Percentiles rank a stretch among this genome's conserved stretches.
phyloP scores from a whole-genome alignment of 257 asterid species.

The Rubia yunnanensis region DNA sequence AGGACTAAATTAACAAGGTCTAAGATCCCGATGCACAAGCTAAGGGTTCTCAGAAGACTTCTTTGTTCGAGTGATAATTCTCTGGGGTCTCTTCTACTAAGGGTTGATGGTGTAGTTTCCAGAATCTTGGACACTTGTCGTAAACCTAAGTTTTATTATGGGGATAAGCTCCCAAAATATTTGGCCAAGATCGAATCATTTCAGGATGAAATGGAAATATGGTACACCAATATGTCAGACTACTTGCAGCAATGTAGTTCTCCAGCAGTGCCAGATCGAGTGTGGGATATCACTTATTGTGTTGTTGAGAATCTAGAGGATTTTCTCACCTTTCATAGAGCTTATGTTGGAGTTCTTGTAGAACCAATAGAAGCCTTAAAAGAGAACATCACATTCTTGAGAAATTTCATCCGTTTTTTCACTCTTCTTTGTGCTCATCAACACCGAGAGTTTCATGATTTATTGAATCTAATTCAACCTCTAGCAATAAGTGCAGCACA shows the following conservation, averaged over 20 bases:
- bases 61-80: neutral
- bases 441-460: neutral
- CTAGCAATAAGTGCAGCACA: neutral
- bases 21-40: too few relatives aligned
- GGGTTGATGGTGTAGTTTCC: neutral
- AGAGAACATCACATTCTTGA: too few relatives aligned
- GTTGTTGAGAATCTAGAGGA: neutral
- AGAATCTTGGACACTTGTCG: too few relatives aligned
- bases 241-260: neutral
- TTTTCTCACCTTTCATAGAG: neutral
- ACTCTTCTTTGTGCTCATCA: neutral
- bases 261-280: neutral
- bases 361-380: too few relatives aligned
- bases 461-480: neutral
- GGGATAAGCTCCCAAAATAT: neutral
- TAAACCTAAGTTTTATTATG: too few relatives aligned
- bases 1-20: too few relatives aligned
- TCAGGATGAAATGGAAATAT: neutral
- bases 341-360: neutral
- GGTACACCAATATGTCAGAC: neutral
- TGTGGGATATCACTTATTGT: neutral
- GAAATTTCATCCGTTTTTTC: too few relatives aligned
- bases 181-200: neutral
- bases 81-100: neutral
- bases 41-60: too few relatives aligned